Percentiles rank a stretch among this genome's conserved stretches.
phyloP scores from a whole-genome alignment of 2,329 filamentous ascomycete genomes.

The Talaromyces piceae region DNA sequence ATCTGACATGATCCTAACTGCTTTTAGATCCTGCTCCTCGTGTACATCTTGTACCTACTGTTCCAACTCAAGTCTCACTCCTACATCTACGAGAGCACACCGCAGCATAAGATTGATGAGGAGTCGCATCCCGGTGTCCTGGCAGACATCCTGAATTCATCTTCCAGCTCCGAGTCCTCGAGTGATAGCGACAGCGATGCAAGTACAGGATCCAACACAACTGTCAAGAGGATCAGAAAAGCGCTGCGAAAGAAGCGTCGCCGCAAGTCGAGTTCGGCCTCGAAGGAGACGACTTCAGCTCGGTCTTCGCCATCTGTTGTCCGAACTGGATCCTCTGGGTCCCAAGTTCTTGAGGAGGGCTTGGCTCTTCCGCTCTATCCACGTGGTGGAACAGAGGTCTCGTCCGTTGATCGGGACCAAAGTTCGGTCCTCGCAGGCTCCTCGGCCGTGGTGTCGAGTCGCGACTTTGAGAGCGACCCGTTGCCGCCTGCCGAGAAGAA shows the following conservation, averaged over 20 bases:
- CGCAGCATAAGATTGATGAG: constrained; percentile 81
- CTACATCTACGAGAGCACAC: constrained; percentile 82
- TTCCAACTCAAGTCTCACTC: constrained; percentile 85
- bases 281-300: constrained; percentile 49
- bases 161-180: constrained; percentile 45
- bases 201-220: constrained; percentile 57
- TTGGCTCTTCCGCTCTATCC: constrained; percentile 22
- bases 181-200: constrained; percentile 54
- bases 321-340: constrained; percentile 32
- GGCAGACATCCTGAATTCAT: constrained; percentile 68
- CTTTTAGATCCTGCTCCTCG: constrained; percentile 54
- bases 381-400: constrained; percentile 48
- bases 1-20: no score
- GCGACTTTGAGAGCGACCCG: constrained; percentile 39
- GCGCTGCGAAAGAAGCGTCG: constrained; percentile 61
- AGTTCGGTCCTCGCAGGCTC: constrained; percentile 12
- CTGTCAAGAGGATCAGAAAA: constrained; percentile 63
- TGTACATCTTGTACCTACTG: constrained; percentile 76
- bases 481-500: constrained; percentile 9
- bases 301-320: constrained; percentile 35
- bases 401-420: constrained; percentile 36
- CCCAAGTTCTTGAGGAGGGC: constrained; percentile 13
- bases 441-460: constrained; percentile 21
- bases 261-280: constrained; percentile 67
- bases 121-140: constrained; percentile 76